Conservation (phyloP, 805 yeast genomes). For the Metschnikowia hibisci region DNA sequence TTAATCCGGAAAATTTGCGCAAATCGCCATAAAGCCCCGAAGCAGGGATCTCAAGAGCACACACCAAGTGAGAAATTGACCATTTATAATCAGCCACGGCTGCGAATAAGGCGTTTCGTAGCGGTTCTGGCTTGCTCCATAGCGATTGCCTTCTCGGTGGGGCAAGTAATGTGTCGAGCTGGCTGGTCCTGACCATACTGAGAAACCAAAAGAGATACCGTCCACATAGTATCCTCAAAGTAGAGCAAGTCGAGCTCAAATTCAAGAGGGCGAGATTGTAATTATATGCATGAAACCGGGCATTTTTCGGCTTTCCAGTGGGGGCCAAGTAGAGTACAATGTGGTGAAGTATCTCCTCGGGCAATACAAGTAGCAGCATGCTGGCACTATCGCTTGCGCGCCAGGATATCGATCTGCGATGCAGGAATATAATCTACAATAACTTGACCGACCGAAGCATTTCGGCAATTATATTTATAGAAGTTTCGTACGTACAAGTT, state of each 20-base stretch:
- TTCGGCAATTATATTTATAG: constrained; percentile 2
- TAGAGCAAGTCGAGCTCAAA: constrained; percentile 24
- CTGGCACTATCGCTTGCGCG: not conserved
- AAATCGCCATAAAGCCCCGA: constrained; percentile 15
- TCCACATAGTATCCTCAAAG: constrained; percentile 21
- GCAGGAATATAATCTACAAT: not conserved
- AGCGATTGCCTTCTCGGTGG: constrained; percentile 19
- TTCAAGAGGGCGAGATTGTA: constrained; percentile 10
- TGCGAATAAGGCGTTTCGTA: constrained; percentile 19
- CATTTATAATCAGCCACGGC: constrained; percentile 4
- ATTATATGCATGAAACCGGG: not conserved
- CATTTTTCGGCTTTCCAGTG: not conserved
- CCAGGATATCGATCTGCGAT: not conserved
- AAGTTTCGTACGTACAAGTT: constrained; percentile 6
- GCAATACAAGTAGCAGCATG: constrained; percentile 8
- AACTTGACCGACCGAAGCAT: constrained; percentile 2
- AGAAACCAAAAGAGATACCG: constrained; percentile 18
- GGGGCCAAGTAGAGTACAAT: not conserved
- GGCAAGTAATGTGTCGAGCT: constrained; percentile 24
- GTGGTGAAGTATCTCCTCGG: constrained; percentile 6
- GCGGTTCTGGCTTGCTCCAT: constrained; percentile 19
- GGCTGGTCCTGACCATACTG: constrained; percentile 27
- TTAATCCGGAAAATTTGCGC: constrained; percentile 18
- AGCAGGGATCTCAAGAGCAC: constrained; percentile 23
- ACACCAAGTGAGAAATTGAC: not conserved